Base-by-base conservation (phyloP, 2,329 filamentous ascomycete species). In the Cytospora mali region DNA sequence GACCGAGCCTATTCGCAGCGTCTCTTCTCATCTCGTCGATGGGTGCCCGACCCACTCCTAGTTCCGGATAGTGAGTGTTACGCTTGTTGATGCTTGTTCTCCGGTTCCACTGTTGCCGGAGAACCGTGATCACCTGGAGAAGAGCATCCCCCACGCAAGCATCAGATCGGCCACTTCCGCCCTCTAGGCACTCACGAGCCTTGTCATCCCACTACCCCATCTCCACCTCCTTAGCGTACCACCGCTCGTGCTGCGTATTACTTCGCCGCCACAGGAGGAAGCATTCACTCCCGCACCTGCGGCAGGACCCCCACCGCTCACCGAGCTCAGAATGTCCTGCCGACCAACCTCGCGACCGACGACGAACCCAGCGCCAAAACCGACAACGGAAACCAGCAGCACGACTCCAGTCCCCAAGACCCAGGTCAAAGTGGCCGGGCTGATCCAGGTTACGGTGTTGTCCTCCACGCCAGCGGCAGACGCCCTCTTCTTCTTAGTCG, bases 301-400 rank as follows among this genome's bases (percentile, higher is more conserved):
- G 14, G 75, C 75, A 52, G 75, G 72, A 39, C 66, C 28, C 55
- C 62, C 35, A 29, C 75, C 73, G 49, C 78, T 71, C 48, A 79
- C 72, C 18, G 76, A 76, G 11, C 75, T 75, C n/a, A 82, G 72
- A 14, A 77, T 77, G 69, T 90, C 86, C 67, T 88, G 84, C 35
- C 84, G 80, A 3, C 87, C 87, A 27, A 88, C 86, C 68, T 90
- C 87, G 28, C 86, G 79, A 6, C 88, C 87, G 64, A 89, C 86
- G 27, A 88, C 86, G 69, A 88, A 89, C 13, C 88, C 87, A 10
- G 87, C 87, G 3, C 87, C 86, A 67, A 90, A 90, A 2, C 87
- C 87, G 35, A 90, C 86, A 1, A 88, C 87, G 9, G 84, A 87
- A 3, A 90, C 84, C 13, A 90, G 78, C 10, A 90, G 86, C 1